Conservation (phyloP, 352 stramenopile species). For the Pythium rishiriense region DNA sequence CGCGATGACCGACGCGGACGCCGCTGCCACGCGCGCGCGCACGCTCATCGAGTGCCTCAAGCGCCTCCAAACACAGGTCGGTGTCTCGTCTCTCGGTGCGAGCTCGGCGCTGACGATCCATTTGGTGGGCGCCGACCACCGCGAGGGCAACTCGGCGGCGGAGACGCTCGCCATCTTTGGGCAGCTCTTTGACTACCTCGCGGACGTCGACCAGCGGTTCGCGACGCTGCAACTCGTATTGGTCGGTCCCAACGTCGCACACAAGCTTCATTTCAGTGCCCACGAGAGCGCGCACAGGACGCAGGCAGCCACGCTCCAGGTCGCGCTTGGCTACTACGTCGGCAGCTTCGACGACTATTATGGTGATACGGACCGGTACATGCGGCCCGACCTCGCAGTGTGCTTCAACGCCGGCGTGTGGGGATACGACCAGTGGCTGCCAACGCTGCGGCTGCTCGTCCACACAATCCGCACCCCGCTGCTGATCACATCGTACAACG, state of each 20-base stretch:
- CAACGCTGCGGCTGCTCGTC: conserved; percentile 67
- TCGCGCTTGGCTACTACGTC: conserved; percentile 72
- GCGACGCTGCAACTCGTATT: conserved; percentile 57
- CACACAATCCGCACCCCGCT: conserved; percentile 53
- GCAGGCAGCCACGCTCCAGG: conserved; percentile 25
- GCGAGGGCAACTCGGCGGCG: conserved; percentile 58
- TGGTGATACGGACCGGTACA: conserved; percentile 42
- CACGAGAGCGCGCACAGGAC: conserved; percentile 25
- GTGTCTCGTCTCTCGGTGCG: not conserved
- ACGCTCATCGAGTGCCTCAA: conserved; percentile 42
- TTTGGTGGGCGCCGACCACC: conserved; percentile 73
- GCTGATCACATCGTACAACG: conserved; percentile 86
- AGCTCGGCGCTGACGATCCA: conserved; percentile 48
- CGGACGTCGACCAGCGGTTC: conserved; percentile 31
- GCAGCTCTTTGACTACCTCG: conserved; percentile 43
- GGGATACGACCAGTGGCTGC: conserved; percentile 87
- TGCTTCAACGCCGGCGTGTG: conserved; percentile 88
- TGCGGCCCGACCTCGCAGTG: conserved; percentile 56
- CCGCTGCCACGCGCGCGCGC: conserved; percentile 18
- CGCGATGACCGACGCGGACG: not conserved
- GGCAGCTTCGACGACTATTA: conserved; percentile 66
- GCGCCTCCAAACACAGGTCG: conserved; percentile 22
- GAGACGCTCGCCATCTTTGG: conserved; percentile 68
- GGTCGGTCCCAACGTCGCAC: conserved; percentile 71
- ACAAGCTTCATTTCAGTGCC: conserved; percentile 46